These are phyloP conservation scores for Parathielavia appendiculata DNA, from an alignment of 495 filamentous ascomycete genomes.

Conservation along the genomic window DNA sequence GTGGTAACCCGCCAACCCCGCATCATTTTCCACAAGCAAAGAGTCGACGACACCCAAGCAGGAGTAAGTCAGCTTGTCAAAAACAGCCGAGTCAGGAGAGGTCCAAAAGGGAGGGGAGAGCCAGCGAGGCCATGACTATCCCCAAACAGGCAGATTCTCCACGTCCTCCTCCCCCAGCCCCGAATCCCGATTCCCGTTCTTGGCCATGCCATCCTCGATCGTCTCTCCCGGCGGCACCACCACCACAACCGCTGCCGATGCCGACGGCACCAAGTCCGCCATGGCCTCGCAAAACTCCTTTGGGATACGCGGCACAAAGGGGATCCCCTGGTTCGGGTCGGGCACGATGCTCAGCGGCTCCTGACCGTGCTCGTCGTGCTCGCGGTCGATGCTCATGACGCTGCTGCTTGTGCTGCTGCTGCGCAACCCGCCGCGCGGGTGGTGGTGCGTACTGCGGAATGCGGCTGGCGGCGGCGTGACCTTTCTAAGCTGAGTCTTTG, in stretches of 20 bases:
- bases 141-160: conserved; percentile 19
- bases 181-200: conserved; percentile 4
- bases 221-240: neutral
- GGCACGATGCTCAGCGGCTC: conserved; percentile 30
- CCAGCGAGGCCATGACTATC: no score
- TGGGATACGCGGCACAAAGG: conserved; percentile 31
- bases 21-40: neutral
- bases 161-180: conserved; percentile 15
- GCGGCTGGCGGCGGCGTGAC: conserved; percentile 7
- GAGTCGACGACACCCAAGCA: neutral
- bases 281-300: conserved; percentile 11
- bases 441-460: conserved; percentile 1
- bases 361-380: neutral
- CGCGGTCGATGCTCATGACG: neutral
- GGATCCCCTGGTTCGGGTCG: conserved; percentile 38
- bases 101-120: neutral
- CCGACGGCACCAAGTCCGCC: conserved; percentile 1
- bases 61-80: neutral
- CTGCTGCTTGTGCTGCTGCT: neutral
- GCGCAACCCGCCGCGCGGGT: conserved; percentile 13
- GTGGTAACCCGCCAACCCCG: neutral
- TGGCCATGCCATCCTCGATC: neutral
- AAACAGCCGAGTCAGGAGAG: neutral
- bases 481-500: neutral
- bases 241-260: neutral